Evolutionary conservation across 352 stramenopile genomes (phyloP).

Genomic region (Pythium sukuiense): DNA sequence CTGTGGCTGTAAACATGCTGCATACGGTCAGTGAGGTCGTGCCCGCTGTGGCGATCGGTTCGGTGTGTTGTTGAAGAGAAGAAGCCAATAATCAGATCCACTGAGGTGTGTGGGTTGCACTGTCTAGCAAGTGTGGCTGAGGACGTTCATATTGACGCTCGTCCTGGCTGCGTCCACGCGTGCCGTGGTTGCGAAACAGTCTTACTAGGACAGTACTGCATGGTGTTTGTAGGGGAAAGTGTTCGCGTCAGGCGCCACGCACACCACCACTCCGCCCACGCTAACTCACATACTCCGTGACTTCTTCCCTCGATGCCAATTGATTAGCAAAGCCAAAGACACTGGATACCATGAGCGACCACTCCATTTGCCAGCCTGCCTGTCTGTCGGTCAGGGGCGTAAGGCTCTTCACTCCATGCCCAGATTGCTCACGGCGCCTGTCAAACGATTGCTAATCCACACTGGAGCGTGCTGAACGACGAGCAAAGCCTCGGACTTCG

Average conservation of each 20-base stretch:
- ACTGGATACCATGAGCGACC: not conserved
- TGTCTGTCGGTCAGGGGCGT: not conserved
- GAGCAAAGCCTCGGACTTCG: too few species aligned
- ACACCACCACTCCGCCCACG: too few species aligned
- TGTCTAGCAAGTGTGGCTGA: too few species aligned
- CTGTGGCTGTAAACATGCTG: not conserved
- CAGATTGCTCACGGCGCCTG: not conserved
- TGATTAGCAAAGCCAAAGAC: not conserved
- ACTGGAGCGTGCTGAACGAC: not conserved
- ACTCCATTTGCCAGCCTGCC: not conserved
- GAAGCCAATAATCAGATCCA: slow-evolving; percentile 1
- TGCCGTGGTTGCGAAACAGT: not conserved
- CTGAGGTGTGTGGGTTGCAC: too few species aligned
- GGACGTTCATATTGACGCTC: not conserved
- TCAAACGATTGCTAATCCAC: not conserved
- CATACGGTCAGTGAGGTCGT: not conserved
- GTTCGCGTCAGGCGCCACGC: not conserved
- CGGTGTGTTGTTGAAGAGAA: not conserved
- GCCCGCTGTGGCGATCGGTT: not conserved
- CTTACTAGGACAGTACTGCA: not conserved
- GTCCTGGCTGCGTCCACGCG: not conserved
- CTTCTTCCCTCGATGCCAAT: too few species aligned
- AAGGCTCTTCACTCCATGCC: not conserved
- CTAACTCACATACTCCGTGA: too few species aligned
- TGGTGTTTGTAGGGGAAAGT: not conserved